Evolutionary conservation across 192 early-diverging fungal species (phyloP), one percentile per base, ranked within the genome.

Genomic region (Mortierella hygrophila): DNA sequence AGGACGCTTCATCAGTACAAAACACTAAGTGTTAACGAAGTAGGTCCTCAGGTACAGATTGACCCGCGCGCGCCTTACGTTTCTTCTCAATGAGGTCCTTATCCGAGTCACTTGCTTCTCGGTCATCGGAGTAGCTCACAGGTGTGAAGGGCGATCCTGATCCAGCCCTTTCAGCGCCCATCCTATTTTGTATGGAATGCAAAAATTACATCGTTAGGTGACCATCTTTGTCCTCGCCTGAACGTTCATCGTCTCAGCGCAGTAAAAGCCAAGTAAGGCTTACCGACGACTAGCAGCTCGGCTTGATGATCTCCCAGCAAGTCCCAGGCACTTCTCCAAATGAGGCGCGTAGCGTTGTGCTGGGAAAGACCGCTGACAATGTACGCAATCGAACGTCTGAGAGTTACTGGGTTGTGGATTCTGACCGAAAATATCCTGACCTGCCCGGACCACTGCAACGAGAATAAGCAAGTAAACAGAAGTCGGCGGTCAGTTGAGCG

Each of bases 271-370:
- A 26, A 63, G 1, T 46, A 32, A 74, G 20, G 13, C 65, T 55
- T 88, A 91, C 90, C 90, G 90, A 70, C 92, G 78, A 80, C 86
- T 94, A 8, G 93, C 92, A 35, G 91, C 90, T 57, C 93, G 87
- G 78, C 90, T 93, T 37, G 91, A 91, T 18, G 85, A 79, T 79
- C 95, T 85, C 15, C 95, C 93, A 16, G 94, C 93, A 44, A 98
- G 87, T 11, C 97, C 97, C 76, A 98, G 89, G 90, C 97, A 98
- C 80, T 97, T 98, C 90, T 97, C 96, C 57, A 98, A 90, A 83
- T 98, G 97, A 41, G 96, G 93, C 7, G 97, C 97, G 85, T 97
- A 98, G 81, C 97, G 92, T 49, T 92, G 90, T n/a, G 95, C 94
- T 35, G 97, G 95, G 83, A 93, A 96, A 46, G 89, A 88, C 41